A percentile compares a stretch with the other conserved stretches of the same genome.
phyloP scores from a whole-genome alignment of 176 grass and related monocot genomes.

The Panicum miliaceum region DNA sequence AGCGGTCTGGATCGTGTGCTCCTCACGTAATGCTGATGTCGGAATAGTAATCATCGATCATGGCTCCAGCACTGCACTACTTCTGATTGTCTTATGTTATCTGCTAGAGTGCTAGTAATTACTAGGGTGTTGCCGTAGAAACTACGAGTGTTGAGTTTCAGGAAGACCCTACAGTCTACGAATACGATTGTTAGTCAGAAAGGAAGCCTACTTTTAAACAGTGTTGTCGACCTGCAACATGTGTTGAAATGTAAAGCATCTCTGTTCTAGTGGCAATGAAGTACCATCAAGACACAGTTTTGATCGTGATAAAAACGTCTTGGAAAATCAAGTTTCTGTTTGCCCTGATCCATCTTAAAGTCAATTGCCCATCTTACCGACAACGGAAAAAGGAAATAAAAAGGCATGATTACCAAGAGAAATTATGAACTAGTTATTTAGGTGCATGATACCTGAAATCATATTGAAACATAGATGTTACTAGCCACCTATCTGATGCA shows the following conservation, averaged over 20 bases:
- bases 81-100: not conserved
- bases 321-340: conserved; percentile 3
- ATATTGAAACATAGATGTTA: conserved; percentile 21
- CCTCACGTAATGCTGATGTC: not conserved
- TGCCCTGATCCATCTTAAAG: not conserved
- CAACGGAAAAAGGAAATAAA: not conserved
- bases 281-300: not conserved
- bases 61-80: not conserved
- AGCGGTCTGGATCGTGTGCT: not conserved
- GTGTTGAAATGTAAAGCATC: conserved; percentile 17
- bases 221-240: conserved; percentile 15
- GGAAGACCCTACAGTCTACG: not conserved
- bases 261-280: not conserved
- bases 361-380: not conserved
- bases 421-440: conserved; percentile 15
- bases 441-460: conserved; percentile 9
- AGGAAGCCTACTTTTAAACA: conserved; percentile 21
- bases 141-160: conserved; percentile 38
- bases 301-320: conserved; percentile 5
- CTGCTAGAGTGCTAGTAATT: not conserved
- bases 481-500: conserved; percentile 41
- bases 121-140: conserved; percentile 42
- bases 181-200: conserved; percentile 36
- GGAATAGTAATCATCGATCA: not conserved
- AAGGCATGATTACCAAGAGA: not conserved